Evolutionary conservation across 1,284 basidiomycete genomes (phyloP), one percentile per base, ranked within the genome.

Genomic region (Melampsora americana): DNA sequence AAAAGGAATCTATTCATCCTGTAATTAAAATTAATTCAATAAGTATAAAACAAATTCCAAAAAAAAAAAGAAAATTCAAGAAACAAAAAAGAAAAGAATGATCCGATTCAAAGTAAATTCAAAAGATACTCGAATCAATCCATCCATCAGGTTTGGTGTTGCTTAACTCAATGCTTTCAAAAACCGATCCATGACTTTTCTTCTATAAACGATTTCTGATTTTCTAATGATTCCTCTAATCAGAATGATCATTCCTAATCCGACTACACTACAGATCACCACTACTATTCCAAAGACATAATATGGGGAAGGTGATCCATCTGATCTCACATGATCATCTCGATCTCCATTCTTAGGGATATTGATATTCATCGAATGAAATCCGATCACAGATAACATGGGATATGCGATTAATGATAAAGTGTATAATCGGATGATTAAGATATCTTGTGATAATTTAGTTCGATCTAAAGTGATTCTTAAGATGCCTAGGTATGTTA

Each of bases 401-500:
- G 69, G 69, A n/a, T 64, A 39, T 35, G 64, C 26, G 18, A 65
- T 65, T 7, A 72, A 30, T 3, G 60, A 62, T 50, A 72, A 46
- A 14, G 64, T 44, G 16, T 72, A 72, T n/a, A 72, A 50, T 26
- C 69, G 5, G 26, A 72, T 53, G 44, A 72, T 72, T 14, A 64
- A 50, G 3, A 72, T 60, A 28, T 72, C 69, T 72, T 72, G 69
- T 18, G 39, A 42, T 23, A 60, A n/a, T 23, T 62, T 72, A 11
- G 69, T 39, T 44, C 46, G 30, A 18, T 72, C 86, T 61, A 89
- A 87, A 12, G 86, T 86, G 0, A 90, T 84, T 2, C 88, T 87
- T 2, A 96, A 86, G 78, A 93, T 89, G 6, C 89, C 87, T 16
- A 95, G 85, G 82, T 95, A 96, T 0, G 89, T 89, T 1, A 91